phyloP scores from a whole-genome alignment of 169 alveolate species.

The Babesia divergens region DNA sequence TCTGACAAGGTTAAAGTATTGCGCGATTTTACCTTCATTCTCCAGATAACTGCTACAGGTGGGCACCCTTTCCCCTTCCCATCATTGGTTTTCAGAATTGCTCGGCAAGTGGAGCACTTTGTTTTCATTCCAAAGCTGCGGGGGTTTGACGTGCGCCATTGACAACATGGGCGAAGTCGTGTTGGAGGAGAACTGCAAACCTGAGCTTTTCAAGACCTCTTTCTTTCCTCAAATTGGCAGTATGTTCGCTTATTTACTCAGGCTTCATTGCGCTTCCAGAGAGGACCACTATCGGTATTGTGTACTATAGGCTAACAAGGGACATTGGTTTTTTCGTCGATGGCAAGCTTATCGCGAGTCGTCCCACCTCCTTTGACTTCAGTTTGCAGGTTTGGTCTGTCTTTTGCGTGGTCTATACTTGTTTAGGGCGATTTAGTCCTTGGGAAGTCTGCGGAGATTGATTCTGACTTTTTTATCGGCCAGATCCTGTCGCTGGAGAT shows the following conservation, averaged over 20 bases:
- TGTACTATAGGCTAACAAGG: slow-evolving; percentile 55
- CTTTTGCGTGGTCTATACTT: not conserved
- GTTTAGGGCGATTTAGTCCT: slow-evolving; percentile 56
- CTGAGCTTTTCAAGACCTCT: slow-evolving; percentile 70
- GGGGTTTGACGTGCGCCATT: slow-evolving; percentile 74
- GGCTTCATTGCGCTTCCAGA: slow-evolving; percentile 26
- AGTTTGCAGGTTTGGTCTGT: slow-evolving; percentile 52
- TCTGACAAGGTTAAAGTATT: slow-evolving; percentile 65
- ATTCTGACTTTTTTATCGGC: slow-evolving; percentile 73
- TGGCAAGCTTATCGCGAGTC: slow-evolving; percentile 56
- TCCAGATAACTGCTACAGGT: slow-evolving; percentile 66
- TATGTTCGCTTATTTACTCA: slow-evolving; percentile 31
- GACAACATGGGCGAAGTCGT: slow-evolving; percentile 76
- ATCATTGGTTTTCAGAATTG: slow-evolving; percentile 4
- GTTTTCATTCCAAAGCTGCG: slow-evolving; percentile 71
- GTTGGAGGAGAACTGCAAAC: slow-evolving; percentile 79
- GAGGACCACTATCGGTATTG: slow-evolving; percentile 48
- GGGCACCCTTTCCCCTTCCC: not conserved
- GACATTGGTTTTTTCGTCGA: slow-evolving; percentile 64
- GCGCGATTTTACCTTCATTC: slow-evolving; percentile 66
- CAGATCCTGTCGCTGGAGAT: slow-evolving; percentile 62
- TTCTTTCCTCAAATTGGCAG: slow-evolving; percentile 70
- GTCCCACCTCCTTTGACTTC: slow-evolving; percentile 61
- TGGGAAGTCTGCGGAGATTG: slow-evolving; percentile 68
- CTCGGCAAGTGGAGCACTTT: slow-evolving; percentile 57